A percentile compares a stretch with the other conserved stretches of the same genome.
phyloP scores from a whole-genome alignment of 441 rosid genomes.

The Mallotus repandus region DNA sequence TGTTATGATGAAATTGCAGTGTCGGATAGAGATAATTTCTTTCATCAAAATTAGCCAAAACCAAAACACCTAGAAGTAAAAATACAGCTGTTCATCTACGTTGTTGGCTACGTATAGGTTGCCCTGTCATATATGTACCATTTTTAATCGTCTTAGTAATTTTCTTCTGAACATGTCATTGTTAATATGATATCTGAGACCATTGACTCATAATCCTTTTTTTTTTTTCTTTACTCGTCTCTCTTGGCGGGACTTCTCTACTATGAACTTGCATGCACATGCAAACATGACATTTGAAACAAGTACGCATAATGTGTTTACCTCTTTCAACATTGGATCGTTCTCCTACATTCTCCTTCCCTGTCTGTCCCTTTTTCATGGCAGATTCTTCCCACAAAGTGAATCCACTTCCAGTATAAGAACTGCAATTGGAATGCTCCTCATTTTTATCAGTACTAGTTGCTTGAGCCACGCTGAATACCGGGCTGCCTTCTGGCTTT shows the following conservation, averaged over 20 bases:
- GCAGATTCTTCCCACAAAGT: conserved; percentile 73
- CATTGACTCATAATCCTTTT: not conserved
- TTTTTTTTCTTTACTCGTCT: not conserved
- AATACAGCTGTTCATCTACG: not conserved
- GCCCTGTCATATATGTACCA: not conserved
- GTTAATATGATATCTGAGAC: no score
- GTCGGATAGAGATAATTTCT: not conserved
- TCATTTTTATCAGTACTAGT: conserved; percentile 54
- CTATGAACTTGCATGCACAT: conserved; percentile 19
- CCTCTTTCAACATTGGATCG: conserved; percentile 53
- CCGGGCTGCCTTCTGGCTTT: conserved; percentile 59
- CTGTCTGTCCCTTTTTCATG: conserved; percentile 83
- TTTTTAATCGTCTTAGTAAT: not conserved
- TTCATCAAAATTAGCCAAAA: not conserved
- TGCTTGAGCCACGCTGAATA: conserved; percentile 33
- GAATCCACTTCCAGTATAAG: conserved; percentile 62
- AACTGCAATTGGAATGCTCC: conserved; percentile 66
- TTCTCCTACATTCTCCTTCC: conserved; percentile 74
- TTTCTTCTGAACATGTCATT: not conserved
- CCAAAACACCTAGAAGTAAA: not conserved
- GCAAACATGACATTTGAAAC: conserved; percentile 6
- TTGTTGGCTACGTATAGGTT: not conserved
- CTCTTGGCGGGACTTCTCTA: not conserved
- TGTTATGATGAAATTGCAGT: not conserved
- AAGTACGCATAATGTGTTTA: conserved; percentile 23